Conservation (phyloP, 257 asterid genomes). For the Buddleja alternifolia region DNA sequence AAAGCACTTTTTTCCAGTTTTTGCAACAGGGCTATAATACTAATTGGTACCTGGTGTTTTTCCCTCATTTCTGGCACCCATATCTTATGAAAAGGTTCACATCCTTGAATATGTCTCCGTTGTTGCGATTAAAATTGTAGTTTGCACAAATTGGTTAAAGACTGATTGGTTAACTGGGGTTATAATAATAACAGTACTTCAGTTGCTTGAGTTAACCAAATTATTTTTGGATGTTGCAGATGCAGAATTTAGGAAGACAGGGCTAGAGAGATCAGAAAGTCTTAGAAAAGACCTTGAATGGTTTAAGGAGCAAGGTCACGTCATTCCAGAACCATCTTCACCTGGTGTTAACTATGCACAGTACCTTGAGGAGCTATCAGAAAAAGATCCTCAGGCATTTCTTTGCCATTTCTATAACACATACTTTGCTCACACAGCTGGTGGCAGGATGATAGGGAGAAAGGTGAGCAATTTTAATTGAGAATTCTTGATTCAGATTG, state of each 20-base stretch:
- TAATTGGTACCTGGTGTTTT: too few species aligned
- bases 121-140: too few species aligned
- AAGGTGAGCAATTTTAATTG: slow-evolving; percentile 53
- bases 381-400: slow-evolving; percentile 83
- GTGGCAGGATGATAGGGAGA: slow-evolving; percentile 97
- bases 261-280: slow-evolving; percentile 77
- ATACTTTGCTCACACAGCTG: slow-evolving; percentile 96
- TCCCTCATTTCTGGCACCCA: too few species aligned
- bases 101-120: too few species aligned
- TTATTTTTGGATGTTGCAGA: slow-evolving; percentile 47
- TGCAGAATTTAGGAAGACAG: slow-evolving; percentile 88
- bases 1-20: too few species aligned
- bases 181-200: not conserved
- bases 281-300: slow-evolving; percentile 86
- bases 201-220: slow-evolving; percentile 7
- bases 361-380: slow-evolving; percentile 72
- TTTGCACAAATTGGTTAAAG: too few species aligned
- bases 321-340: slow-evolving; percentile 78
- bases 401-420: slow-evolving; percentile 93
- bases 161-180: not conserved
- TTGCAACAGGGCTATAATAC: too few species aligned
- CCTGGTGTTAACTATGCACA: slow-evolving; percentile 71
- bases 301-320: slow-evolving; percentile 79
- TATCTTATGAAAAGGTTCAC: too few species aligned
- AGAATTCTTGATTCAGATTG: not conserved